Evolutionary conservation across 352 stramenopile species (phyloP), one percentile per base, ranked within the genome.

Genomic region (Globisporangium polare): DNA sequence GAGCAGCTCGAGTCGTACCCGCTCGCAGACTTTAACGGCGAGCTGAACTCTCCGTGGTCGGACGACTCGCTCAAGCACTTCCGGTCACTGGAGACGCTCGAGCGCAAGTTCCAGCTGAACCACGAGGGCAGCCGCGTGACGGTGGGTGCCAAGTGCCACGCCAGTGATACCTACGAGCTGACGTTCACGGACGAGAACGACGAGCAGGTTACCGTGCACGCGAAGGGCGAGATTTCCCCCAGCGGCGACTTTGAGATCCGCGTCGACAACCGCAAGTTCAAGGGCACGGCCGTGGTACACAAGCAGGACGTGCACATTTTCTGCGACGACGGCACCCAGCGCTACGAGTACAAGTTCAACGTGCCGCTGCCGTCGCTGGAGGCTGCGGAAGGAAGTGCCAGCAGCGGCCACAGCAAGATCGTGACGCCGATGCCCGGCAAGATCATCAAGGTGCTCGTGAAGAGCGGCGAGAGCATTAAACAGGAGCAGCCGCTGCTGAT

Each of bases 341-440:
- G 74, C 35, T 92, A 90, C 61, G 78, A 89, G 55, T 95, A 93
- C 74, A 92, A 87, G 69, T 95, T 93, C 67, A 63, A 85, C 53
- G 65, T 97, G 27, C 73, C 76, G 10, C 64, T 92, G 53, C 72
- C 77, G n/a, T 86, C 75, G 15, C 71, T 89, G 15, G 63, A 66
- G 17, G 60, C 72, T 1, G 70, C 33, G 1, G 70, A 60, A 15
- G 73, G 74, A 15, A 47, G 64, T 13, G 56, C 42, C 39, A 69
- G 65, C 3, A 74, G 59, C 33, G 69, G 60, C 22, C 69, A 86
- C 59, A 79, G 72, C 53, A 89, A 82, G 68, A 79, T 95, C 52
- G 55, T 88, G 59, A 88, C 93, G 63, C 96, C 96, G 17, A 99
- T 99, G 95, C 95, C 96, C 29, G 95, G 94, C 49, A 98, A 97